Conservation (phyloP, 768 basidiomycete genomes). For the Fomitopsis pulvina region DNA sequence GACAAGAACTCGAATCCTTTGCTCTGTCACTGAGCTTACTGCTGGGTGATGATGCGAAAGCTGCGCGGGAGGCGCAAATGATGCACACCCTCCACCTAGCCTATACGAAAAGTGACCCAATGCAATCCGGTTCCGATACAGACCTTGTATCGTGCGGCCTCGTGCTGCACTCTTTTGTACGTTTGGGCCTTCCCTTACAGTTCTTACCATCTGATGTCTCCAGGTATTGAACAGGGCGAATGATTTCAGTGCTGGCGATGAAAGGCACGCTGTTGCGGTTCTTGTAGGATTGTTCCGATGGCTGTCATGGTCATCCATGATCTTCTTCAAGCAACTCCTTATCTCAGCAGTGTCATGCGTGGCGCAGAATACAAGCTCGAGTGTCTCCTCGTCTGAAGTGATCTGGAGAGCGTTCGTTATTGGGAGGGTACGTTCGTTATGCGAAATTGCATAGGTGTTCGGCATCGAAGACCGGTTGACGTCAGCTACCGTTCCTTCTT, state of each 20-base stretch:
- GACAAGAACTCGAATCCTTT: conserved; percentile 55
- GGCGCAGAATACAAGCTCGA: conserved; percentile 37
- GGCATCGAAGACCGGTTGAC: conserved; percentile 1
- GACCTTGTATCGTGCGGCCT: conserved; percentile 62
- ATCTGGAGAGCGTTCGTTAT: conserved; percentile 71
- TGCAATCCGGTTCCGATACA: conserved; percentile 52
- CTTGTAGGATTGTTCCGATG: conserved; percentile 20
- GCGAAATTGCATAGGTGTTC: background rate
- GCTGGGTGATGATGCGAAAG: conserved; percentile 65
- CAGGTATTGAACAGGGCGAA: conserved; percentile 55
- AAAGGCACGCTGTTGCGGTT: conserved; percentile 17
- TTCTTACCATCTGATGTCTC: background rate
- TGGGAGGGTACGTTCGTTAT: conserved; percentile 48
- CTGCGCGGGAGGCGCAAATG: conserved; percentile 63
- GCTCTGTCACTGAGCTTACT: conserved; percentile 51
- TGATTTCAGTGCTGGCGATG: conserved; percentile 59
- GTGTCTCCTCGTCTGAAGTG: conserved; percentile 14
- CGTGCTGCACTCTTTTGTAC: conserved; percentile 54
- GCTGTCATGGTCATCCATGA: conserved; percentile 18
- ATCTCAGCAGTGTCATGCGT: conserved; percentile 58
- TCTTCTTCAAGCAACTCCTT: conserved; percentile 46
- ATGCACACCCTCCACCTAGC: conserved; percentile 57
- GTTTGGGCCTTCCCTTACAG: conserved; percentile 13
- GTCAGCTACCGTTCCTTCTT: conserved; percentile 57
- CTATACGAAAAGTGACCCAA: conserved; percentile 49